Base-by-base conservation (phyloP, 2,329 filamentous ascomycete genomes). In the Arthrobotrys sphaeroides region DNA sequence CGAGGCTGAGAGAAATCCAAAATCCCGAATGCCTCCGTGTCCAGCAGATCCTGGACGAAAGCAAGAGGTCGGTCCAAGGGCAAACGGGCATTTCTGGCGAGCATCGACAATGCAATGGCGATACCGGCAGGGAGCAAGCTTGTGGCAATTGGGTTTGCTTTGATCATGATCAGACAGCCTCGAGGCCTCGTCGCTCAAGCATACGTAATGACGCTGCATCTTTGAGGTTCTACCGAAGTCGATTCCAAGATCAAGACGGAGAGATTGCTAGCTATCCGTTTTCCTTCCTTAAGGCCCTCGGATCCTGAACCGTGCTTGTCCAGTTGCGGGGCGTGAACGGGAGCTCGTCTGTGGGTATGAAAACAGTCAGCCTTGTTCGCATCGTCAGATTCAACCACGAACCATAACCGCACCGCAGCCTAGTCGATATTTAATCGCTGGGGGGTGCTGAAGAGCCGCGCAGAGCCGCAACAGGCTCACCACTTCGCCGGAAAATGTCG, bases 21-120 rank as follows among this genome's bases (percentile, higher is more conserved):
- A 31, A 24, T n/a, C 51, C 18, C 51, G 51, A 22, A 16, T 3
- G 9, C 51, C 31, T 36, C 31, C 20, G 16, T 38, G 31, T n/a
- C 18, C 0, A 24, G 51, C 31, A 36, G 51, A 55, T 55, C 51
- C 36, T 38, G 28, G 51, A 55, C 51, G 51, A 55, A 55, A 55
- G 18, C 51, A 55, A 55, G 28, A 36, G 28, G 16, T n/a, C 2
- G 31, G 9, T 55, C 31, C 31, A 55, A 36, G 38, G 51, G 51
- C 51, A 55, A 55, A 55, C 51, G 18, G 51, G 51, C 22, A 16
- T 38, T 31, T 38, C 51, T 20, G 10, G 28, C 28, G 26, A 53
- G 13, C 45, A 53, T 33, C 47, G 18, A 20, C 45, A 53, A 53
- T n/a, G n/a, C n/a, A n/a, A n/a, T n/a, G n/a, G n/a, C n/a, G n/a